These are phyloP conservation scores for Dendrobium catenatum DNA, from an alignment of 106 monocot species.

Conservation along the genomic window DNA sequence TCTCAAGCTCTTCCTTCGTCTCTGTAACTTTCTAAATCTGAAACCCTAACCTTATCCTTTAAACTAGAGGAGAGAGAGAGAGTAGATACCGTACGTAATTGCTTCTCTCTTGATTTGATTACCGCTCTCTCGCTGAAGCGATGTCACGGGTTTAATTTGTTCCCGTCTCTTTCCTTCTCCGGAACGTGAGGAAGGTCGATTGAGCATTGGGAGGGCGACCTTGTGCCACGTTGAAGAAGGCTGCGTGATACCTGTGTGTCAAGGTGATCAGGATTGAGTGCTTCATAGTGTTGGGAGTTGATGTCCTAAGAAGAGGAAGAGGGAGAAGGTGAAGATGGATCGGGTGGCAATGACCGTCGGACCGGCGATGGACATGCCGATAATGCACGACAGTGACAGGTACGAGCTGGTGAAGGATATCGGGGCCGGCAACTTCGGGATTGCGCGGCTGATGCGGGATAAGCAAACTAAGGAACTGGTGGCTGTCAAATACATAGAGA, in stretches of 20 bases:
- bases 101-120: neutral
- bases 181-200: neutral
- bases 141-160: neutral
- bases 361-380: conserved; percentile 77
- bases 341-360: conserved; percentile 64
- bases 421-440: conserved; percentile 84
- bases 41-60: neutral
- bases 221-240: neutral
- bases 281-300: neutral
- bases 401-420: conserved; percentile 88
- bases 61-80: neutral
- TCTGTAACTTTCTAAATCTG: neutral
- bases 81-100: neutral
- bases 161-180: neutral
- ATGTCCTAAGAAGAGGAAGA: conserved; percentile 2
- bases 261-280: neutral
- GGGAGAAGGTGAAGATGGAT: conserved; percentile 36
- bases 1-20: neutral
- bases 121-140: neutral
- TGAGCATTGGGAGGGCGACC: neutral
- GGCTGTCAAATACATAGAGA: conserved; percentile 88
- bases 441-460: conserved; percentile 82
- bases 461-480: conserved; percentile 73
- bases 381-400: conserved; percentile 94
- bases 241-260: neutral